phyloP scores from a whole-genome alignment of 2,329 filamentous ascomycete genomes.

The Clarireedia monteithiana region DNA sequence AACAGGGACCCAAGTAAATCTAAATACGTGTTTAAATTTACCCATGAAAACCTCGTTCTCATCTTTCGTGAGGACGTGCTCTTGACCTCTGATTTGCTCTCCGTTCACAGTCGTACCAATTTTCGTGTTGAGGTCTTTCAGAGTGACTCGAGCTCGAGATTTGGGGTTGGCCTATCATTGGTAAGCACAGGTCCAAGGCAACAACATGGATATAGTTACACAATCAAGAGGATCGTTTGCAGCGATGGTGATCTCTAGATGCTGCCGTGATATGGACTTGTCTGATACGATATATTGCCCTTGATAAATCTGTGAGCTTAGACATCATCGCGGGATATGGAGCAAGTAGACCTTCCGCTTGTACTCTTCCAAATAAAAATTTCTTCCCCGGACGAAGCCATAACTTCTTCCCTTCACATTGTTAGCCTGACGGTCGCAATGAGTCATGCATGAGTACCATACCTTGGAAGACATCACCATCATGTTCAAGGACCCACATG shows the following conservation, averaged over 20 bases:
- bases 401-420: constrained; percentile 52
- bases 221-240: constrained; percentile 58
- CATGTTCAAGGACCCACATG: neutral
- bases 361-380: constrained; percentile 78
- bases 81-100: constrained; percentile 54
- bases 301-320: constrained; percentile 34
- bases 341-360: constrained; percentile 46
- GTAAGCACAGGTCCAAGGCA: neutral
- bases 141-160: constrained; percentile 56
- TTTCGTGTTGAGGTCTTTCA: constrained; percentile 79
- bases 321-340: neutral
- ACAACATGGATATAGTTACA: constrained; percentile 35
- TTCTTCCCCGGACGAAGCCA: constrained; percentile 83
- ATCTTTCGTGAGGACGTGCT: constrained; percentile 44
- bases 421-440: neutral
- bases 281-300: constrained; percentile 64
- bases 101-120: constrained; percentile 75
- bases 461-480: neutral
- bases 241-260: constrained; percentile 70
- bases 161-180: constrained; percentile 13
- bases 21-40: constrained; percentile 52
- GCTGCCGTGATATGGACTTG: constrained; percentile 81
- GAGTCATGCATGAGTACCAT: neutral
- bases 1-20: constrained; percentile 70
- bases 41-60: constrained; percentile 65